Percentiles rank a stretch among this genome's conserved stretches.
These are phyloP conservation scores for Ochetophila trinervis DNA, from an alignment of 306 rosid genomes.

Conservation along the genomic window DNA sequence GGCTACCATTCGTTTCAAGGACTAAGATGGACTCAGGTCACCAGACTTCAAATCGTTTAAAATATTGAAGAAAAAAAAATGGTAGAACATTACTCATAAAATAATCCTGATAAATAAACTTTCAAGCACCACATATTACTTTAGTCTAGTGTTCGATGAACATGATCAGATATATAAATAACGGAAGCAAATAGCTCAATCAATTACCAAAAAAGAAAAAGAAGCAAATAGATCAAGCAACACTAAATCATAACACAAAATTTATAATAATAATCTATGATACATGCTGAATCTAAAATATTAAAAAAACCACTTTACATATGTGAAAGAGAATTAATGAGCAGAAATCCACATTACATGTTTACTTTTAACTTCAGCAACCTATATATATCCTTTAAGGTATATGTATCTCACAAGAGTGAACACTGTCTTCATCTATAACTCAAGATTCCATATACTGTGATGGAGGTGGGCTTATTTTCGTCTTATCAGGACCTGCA, in stretches of 20 bases:
- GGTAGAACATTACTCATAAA: no score
- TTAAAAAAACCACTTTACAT: conserved; percentile 35
- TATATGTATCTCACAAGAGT: conserved; percentile 26
- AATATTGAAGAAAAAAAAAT: no score
- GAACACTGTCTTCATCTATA: conserved; percentile 23
- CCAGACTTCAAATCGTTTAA: no score
- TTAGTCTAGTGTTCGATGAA: no score
- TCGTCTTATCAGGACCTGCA: conserved; percentile 83
- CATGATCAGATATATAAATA: no score
- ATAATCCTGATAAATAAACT: no score
- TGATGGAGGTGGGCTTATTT: conserved; percentile 78
- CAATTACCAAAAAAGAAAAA: no score
- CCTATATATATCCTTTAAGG: conserved; percentile 31
- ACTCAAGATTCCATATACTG: conserved; percentile 84
- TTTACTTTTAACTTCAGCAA: conserved; percentile 26
- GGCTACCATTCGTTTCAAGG: no score
- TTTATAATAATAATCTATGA: conserved; percentile 7
- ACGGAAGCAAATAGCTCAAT: no score
- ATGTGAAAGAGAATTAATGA: conserved; percentile 27
- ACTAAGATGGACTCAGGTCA: no score
- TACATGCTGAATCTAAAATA: conserved; percentile 19
- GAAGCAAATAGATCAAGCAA: conserved; percentile 8
- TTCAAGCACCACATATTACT: no score
- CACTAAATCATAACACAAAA: conserved; percentile 13
- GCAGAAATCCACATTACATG: conserved; percentile 25